Conservation (phyloP, 1,284 basidiomycete genomes). For the Bjerkandera adusta region DNA sequence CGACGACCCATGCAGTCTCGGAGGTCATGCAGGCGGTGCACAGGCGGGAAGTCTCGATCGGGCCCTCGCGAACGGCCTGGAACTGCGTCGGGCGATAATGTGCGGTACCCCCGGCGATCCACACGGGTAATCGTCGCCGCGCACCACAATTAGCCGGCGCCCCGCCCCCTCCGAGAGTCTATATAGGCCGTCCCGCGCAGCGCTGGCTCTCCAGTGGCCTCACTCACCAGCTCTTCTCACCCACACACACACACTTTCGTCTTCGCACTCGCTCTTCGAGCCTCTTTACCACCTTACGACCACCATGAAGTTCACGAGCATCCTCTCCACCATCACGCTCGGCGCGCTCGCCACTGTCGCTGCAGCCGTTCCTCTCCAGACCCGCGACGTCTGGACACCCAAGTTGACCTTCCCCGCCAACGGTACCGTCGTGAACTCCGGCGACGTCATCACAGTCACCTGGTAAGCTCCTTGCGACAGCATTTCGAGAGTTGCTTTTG, state of each 20-base stretch:
- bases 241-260: neutral
- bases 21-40: too few relatives aligned
- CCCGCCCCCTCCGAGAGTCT: too few relatives aligned
- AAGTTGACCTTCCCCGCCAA: conserved; percentile 14
- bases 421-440: conserved; percentile 15
- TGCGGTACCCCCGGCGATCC: too few relatives aligned
- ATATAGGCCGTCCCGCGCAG: too few relatives aligned
- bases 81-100: too few relatives aligned
- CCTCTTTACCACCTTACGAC: neutral
- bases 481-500: neutral
- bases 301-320: conserved; percentile 9
- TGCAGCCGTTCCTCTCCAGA: conserved; percentile 1
- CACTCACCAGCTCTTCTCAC: too few relatives aligned
- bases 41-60: too few relatives aligned
- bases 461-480: conserved; percentile 8
- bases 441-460: conserved; percentile 15
- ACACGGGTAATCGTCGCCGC: too few relatives aligned
- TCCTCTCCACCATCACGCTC: conserved; percentile 3
- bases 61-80: too few relatives aligned
- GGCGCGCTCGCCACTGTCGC: neutral
- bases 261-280: neutral
- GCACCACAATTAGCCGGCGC: too few relatives aligned
- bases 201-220: too few relatives aligned
- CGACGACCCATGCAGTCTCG: too few relatives aligned
- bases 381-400: conserved; percentile 14